These are phyloP conservation scores for Coniferiporia weirii DNA, from an alignment of 1,284 basidiomycete species.

Conservation along the genomic window DNA sequence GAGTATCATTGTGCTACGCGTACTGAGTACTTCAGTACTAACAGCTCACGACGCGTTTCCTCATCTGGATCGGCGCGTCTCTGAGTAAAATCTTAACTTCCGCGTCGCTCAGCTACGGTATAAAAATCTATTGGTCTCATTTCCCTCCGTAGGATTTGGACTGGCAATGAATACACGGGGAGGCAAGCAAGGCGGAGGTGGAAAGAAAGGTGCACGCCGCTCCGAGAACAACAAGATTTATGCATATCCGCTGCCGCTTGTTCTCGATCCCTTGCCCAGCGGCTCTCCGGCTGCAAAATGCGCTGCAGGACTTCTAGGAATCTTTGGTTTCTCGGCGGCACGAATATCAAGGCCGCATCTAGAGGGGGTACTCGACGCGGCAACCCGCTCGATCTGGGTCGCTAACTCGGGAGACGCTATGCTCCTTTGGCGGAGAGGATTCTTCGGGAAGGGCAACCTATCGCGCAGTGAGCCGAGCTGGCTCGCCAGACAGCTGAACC, in stretches of 20 bases:
- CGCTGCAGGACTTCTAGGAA: conserved; percentile 41
- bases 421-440: conserved; percentile 84
- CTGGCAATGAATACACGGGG: conserved; percentile 7
- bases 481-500: conserved; percentile 71
- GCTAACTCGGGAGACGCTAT: conserved; percentile 53
- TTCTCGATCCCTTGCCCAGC: conserved; percentile 41
- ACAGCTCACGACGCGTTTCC: neutral
- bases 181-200: conserved; percentile 9
- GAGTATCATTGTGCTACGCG: no score
- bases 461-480: conserved; percentile 94
- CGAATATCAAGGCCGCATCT: conserved; percentile 56
- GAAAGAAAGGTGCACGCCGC: conserved; percentile 49
- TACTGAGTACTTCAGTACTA: neutral
- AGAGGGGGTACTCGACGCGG: conserved; percentile 65
- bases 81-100: neutral
- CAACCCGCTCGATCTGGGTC: conserved; percentile 81
- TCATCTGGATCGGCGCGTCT: neutral
- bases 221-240: conserved; percentile 64
- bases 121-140: neutral
- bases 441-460: conserved; percentile 95
- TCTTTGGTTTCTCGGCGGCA: conserved; percentile 47
- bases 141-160: neutral
- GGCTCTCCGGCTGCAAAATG: conserved; percentile 23
- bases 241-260: conserved; percentile 56
- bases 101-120: neutral